Evolutionary conservation across 2,329 filamentous ascomycete species (phyloP).

Genomic region (Xylaria sp.): DNA sequence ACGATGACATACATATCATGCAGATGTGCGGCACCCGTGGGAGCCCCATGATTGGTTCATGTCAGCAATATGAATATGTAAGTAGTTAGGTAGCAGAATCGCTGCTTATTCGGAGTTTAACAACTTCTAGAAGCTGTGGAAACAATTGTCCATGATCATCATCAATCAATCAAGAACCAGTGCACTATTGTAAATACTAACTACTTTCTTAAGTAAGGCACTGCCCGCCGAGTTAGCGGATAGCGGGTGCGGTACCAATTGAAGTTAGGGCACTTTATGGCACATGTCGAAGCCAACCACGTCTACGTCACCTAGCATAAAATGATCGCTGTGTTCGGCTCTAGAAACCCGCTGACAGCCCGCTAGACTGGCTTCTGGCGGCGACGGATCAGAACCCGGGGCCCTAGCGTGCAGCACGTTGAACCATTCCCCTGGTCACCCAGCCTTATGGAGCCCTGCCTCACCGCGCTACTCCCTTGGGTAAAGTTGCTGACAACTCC

Average conservation of each 20-base stretch:
- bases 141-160: neutral
- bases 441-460: constrained; percentile 22
- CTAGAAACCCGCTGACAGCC: constrained; percentile 1
- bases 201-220: too few species aligned
- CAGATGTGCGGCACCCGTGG: constrained; percentile 24
- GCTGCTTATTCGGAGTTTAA: neutral
- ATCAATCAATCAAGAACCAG: neutral
- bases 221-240: neutral
- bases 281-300: neutral
- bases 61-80: neutral
- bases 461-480: neutral
- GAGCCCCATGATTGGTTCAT: constrained; percentile 26
- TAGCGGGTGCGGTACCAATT: neutral
- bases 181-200: neutral
- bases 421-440: neutral
- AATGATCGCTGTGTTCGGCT: constrained; percentile 14
- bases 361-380: constrained; percentile 15
- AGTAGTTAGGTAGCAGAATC: constrained; percentile 3
- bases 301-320: constrained; percentile 33
- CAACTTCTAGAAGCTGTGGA: constrained; percentile 18
- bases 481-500: neutral
- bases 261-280: neutral
- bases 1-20: constrained; percentile 27
- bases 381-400: constrained; percentile 25
- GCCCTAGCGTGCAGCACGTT: constrained; percentile 16